Conservation (phyloP, 2,329 filamentous ascomycete genomes). For the Botryotinia globosa region DNA sequence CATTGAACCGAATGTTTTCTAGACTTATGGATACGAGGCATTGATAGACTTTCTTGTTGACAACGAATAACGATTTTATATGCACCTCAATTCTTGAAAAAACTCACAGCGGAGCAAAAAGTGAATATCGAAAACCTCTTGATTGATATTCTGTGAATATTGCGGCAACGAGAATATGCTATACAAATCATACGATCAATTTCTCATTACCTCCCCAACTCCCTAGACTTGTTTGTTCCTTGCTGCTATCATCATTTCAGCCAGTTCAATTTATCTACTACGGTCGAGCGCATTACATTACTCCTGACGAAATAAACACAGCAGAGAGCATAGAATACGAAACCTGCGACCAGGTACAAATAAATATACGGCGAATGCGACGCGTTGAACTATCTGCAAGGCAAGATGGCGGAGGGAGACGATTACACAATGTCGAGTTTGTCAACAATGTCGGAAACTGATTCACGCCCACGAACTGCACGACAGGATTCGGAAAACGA, state of each 20-base stretch:
- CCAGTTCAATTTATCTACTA: not conserved
- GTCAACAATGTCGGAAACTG: conserved; percentile 20
- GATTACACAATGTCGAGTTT: conserved; percentile 19
- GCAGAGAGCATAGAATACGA: conserved; percentile 3
- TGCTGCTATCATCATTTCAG: not conserved
- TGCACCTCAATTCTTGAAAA: not conserved
- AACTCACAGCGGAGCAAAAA: not conserved
- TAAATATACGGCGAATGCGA: conserved; percentile 30
- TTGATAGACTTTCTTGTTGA: not conserved
- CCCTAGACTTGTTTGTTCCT: not conserved
- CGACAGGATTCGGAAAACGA: conserved; percentile 33
- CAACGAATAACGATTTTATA: not conserved
- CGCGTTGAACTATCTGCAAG: conserved; percentile 24
- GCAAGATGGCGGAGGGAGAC: conserved; percentile 37
- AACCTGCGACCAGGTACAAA: not conserved
- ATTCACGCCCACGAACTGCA: conserved; percentile 34
- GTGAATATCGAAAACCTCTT: not conserved
- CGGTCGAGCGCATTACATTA: conserved; percentile 27
- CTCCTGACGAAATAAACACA: conserved; percentile 14
- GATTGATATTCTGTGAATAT: not conserved
- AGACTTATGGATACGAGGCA: not conserved
- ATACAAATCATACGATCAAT: not conserved
- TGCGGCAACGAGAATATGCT: not conserved
- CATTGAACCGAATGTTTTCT: conserved; percentile 6
- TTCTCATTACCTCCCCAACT: not conserved